Evolutionary conservation across 108 stramenopile species (phyloP), one percentile per base, ranked within the genome.

Genomic region (Schizochytrium sp.): DNA sequence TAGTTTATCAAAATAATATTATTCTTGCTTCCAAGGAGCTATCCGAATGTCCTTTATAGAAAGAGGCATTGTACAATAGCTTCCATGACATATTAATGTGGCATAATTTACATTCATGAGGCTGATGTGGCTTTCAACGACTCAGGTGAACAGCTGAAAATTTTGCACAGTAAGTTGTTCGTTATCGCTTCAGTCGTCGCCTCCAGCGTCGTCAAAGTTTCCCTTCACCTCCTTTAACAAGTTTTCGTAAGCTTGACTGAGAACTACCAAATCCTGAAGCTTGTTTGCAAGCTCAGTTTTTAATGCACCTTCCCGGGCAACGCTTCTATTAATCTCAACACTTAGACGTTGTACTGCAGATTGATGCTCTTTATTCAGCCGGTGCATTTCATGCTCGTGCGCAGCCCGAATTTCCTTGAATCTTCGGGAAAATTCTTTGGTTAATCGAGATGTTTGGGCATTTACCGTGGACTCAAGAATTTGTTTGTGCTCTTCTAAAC

Each of bases 261-360:
- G 28, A 7, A 69, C 64, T 8, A 69, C 1, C 42, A 69, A 44
- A 15, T 69, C 64, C 28, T 69, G 64, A 8, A 69, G 64, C 64
- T 69, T 69, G 64, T 44, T 69, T 12, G 64, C 64, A 69, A 69
- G 64, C 64, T 69, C 42, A 8, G 64, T 38, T 38, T 69, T 69
- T 38, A 69, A 44, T 15, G 8, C 44, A 15, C 64, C 44, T 69
- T 69, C 64, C 42, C 64, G 64, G 12, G 64, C 64, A 5, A 44
- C 44, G 12, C 64, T 44, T 7, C 44, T 69, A 44, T 38, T 69
- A 44, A 69, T 69, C 28, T 69, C 64, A 8, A 44, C 64, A 15
- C 64, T 69, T 69, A 69, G 64, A 8, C 44, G 40, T 1, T 10
- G 8, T 2, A 69, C 15, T 69, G 64, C 64, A 1, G 64, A 38